A percentile compares a stretch with the other conserved stretches of the same genome.
Conservation (phyloP, 371 early-diverging fungal species). For the Chytridiales sp. region DNA sequence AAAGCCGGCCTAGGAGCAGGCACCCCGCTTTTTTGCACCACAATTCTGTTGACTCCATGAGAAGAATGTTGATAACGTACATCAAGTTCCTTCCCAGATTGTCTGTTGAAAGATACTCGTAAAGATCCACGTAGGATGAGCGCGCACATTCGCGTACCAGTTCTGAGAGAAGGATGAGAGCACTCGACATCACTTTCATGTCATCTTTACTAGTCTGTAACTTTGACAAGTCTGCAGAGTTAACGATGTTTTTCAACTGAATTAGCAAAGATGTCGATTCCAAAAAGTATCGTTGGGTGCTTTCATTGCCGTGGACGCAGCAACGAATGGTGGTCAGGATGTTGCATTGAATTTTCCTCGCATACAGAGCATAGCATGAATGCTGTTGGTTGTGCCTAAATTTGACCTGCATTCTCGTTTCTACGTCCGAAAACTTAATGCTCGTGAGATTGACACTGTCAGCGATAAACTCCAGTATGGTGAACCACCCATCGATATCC, state of each 20-base stretch:
- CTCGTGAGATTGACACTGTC: neutral
- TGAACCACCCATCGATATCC: conserved; percentile 9
- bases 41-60: neutral
- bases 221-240: neutral
- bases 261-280: conserved; percentile 11
- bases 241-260: conserved; percentile 7
- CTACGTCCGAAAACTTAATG: neutral
- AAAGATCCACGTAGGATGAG: neutral
- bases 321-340: too few relatives aligned
- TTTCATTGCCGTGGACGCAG: too few relatives aligned
- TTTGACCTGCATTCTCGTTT: neutral
- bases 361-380: conserved; percentile 5
- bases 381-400: neutral
- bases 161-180: neutral
- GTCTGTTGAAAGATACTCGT: neutral
- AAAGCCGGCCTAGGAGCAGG: conserved; percentile 16
- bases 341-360: conserved; percentile 6
- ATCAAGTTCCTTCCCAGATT: neutral
- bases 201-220: neutral
- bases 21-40: conserved; percentile 2
- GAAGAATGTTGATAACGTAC: neutral
- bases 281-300: too few relatives aligned
- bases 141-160: neutral
- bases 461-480: conserved; percentile 10
- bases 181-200: neutral